Evolutionary conservation across 1,284 basidiomycete genomes (phyloP), one percentile per base, ranked within the genome.

Genomic region (Nidula niveotomentosa): DNA sequence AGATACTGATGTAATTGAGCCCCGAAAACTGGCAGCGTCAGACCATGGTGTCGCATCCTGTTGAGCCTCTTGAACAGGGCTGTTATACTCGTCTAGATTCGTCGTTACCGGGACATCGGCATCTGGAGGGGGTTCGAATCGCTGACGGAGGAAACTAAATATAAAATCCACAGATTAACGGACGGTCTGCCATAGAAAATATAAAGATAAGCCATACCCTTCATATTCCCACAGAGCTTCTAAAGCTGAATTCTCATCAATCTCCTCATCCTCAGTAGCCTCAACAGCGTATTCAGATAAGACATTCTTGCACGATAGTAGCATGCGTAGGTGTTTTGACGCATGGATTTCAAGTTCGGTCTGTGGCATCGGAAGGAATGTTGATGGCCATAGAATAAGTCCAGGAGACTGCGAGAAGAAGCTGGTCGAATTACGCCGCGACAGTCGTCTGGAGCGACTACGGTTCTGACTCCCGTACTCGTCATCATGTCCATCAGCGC

Each of bases 141-240:
- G 62, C 52, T 67, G 66, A 2, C 64, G 68, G n/a, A 74, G 59
- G 61, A 75, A 75, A 34, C 73, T 74, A 53, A 8, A 36, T 12
- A 41, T 46, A 35, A 54, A 17, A n/a, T 51, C 23, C 47, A 54
- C 23, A 30, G 30, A 30, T 30, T 30, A 30, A 30, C 30, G 5
- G 30, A 30, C 30, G 5, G 6, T 30, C 30, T 6, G 30, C 30
- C 30, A 5, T 30, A 30, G 30, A 30, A 30, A 30, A 30, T 30
- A 6, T 30, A 30, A 30, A 30, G 30, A 5, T 30, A 30, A 30
- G 1, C 30, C 59, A 30, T 51, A 73, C 71, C 68, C 61, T 59
- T 75, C 71, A 50, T 75, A 75, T 52, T 74, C 72, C 67, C 68
- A 71, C 18, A 75, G 48, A 5, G 73, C 70, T 53, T 74, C 73